Base-by-base conservation (phyloP, 2,329 filamentous ascomycete genomes). In the Zelopaecilomyces penicillatus region DNA sequence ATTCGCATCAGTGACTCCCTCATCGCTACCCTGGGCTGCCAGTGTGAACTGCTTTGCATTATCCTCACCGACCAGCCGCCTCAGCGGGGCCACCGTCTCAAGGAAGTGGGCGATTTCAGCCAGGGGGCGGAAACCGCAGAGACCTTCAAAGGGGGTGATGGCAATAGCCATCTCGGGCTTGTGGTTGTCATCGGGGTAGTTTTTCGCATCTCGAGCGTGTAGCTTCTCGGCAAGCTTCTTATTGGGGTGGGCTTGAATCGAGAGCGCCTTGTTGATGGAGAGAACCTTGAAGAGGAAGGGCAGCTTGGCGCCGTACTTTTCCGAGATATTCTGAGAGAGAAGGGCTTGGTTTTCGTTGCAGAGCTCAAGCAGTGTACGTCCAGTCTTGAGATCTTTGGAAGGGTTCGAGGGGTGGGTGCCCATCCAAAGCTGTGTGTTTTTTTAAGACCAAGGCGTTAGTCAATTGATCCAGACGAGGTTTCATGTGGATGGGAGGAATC, bases 91-190 rank as follows among this genome's bases (percentile, higher is more conserved):
- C 1, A 77, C 59, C 1, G 57, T 63, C 40, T 80, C 69, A 30
- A 95, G 73, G 64, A 97, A 97, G 63, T 95, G 87, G 0, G 81
- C 74, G 50, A 97, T 93, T 67, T 98, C 90, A 5, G 69, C 73
- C 26, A 96, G 72, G 0, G 93, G 93, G 7, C 93, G 80, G 73
- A 98, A 98, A 31, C 93, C 93, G 58, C 93, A 98, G 31, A 98
- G 78, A 1, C 93, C 93, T 62, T 97, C 91, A 54, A 98, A 98
- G 0, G 88, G 84, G 1, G 93, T 97, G 57, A 98, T 84, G 50
- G 93, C 93, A 64, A 98, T 95, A 50, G 93, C 90, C 93, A 98
- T 98, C 69, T 98, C 93, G 31, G 93, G 93, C 70, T 98, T 98
- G 75, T 98, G 93, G 70, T 98, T 98, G 71, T 97, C 91, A 73